Evolutionary conservation across 345 rosid species (phyloP), one percentile per base, ranked within the genome.

Genomic region (Ailanthus altissimus): DNA sequence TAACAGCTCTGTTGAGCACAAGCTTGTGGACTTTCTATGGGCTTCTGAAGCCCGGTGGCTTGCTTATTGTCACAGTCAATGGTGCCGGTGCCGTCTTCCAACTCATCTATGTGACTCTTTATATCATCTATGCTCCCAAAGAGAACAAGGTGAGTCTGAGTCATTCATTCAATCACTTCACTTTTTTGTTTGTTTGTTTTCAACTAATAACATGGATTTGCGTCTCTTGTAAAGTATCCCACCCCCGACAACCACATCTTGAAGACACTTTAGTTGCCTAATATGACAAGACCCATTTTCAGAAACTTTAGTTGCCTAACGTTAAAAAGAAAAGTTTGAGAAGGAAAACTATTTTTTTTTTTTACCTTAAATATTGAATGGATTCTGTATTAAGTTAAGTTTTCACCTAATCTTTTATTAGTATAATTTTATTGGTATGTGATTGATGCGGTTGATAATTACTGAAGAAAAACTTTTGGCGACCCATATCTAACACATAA

Each of bases 21-120:
- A 85, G 89, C 38, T 74, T 88, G 65, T 88, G 94, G 94, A 84
- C 85, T 65, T 87, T 90, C 81, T 88, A 90, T 67, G 94, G 94
- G 61, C 49, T 88, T 32, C 67, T 90, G 9, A 87, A 87, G 70
- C 89, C 94, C 0, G 85, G 79, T 0, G 90, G 90, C 18, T 75
- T 88, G 20, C 89, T 90, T 28, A 72, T 88, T 5, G 36, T 80
- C 15, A 88, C 94, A 0, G 88, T 88, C 5, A 90, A 88, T 56
- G 86, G 87, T 0, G 84, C 86, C 0, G 94, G 94, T 12, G 80
- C 81, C 10, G 23, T 76, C 61, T 61, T 87, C 67, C 94, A 90
- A 71, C 70, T 80, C 56, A 60, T 77, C 64, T 90, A 90, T 67
- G 89, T 88, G 67, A 49, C 70, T 42, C 82, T 87, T 49, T 90